Percentiles rank a stretch among this genome's conserved stretches.
Conservation (phyloP, 1,284 basidiomycete species). For the Porphyrellus sp. region DNA sequence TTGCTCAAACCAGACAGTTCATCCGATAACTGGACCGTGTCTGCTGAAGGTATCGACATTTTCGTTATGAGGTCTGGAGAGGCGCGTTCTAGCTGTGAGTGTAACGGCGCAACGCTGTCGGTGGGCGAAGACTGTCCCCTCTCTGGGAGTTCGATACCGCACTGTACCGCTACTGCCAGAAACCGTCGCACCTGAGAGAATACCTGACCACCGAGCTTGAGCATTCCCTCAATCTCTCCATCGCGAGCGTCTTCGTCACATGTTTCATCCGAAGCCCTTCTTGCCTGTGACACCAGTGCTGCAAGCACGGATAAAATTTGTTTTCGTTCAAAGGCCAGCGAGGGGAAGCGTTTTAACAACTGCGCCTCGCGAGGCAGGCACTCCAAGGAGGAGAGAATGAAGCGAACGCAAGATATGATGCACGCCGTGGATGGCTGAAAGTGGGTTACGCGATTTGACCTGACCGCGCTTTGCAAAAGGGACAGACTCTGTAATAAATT, state of each 20-base stretch:
- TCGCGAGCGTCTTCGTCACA: conserved; percentile 50
- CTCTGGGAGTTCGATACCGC: conserved; percentile 74
- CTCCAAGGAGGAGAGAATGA: conserved; percentile 80
- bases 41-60: conserved; percentile 17
- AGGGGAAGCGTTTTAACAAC: conserved; percentile 63
- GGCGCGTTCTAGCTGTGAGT: conserved; percentile 15
- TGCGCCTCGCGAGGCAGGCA: conserved; percentile 84
- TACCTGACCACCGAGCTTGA: conserved; percentile 69
- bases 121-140: conserved; percentile 41
- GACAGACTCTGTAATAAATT: conserved; percentile 83
- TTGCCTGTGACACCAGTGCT: conserved; percentile 80
- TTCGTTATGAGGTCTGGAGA: conserved; percentile 18
- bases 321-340: conserved; percentile 76
- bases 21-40: conserved; percentile 8
- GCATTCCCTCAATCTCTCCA: conserved; percentile 67
- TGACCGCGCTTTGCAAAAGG: conserved; percentile 82
- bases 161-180: conserved; percentile 72
- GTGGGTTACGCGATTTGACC: conserved; percentile 71
- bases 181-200: conserved; percentile 72
- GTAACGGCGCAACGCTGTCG: conserved; percentile 35
- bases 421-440: conserved; percentile 83
- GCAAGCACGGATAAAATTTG: conserved; percentile 82
- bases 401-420: conserved; percentile 93
- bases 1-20: conserved; percentile 13
- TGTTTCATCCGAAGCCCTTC: conserved; percentile 64